Conservation (phyloP, 345 rosid species). For the Lepidium africanum region DNA sequence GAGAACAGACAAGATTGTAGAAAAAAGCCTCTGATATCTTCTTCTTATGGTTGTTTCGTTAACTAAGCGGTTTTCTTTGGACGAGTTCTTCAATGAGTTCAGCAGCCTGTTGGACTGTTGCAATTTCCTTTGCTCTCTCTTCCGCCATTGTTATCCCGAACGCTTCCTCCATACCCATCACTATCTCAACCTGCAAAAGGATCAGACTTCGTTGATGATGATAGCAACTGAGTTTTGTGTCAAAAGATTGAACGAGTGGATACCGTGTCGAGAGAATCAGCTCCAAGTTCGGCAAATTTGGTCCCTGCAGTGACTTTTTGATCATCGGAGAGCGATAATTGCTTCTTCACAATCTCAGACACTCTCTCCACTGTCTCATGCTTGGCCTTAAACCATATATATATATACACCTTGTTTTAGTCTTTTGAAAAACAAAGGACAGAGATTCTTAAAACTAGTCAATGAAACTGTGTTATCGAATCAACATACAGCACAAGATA, state of each 20-base stretch:
- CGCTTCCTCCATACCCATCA: slow-evolving; percentile 66
- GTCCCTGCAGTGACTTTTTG: slow-evolving; percentile 37
- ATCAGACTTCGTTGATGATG: not conserved
- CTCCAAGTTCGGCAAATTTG: slow-evolving; percentile 53
- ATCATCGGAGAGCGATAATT: slow-evolving; percentile 40
- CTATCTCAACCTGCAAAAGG: slow-evolving; percentile 52
- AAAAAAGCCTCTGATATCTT: not conserved
- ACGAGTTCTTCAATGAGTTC: slow-evolving; percentile 54
- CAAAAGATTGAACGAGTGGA: not conserved
- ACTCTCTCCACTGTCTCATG: slow-evolving; percentile 54
- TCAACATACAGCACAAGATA: slow-evolving; percentile 24
- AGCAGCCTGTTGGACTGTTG: slow-evolving; percentile 62
- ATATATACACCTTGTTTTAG: not conserved
- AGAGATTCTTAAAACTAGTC: not conserved
- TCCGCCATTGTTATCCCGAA: slow-evolving; percentile 55
- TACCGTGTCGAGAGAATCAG: slow-evolving; percentile 73
- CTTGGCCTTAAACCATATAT: slow-evolving; percentile 41
- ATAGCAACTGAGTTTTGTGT: not conserved
- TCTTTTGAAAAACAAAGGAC: not conserved
- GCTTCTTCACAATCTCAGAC: slow-evolving; percentile 52
- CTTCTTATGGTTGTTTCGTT: not conserved
- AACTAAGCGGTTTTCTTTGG: slow-evolving; percentile 11
- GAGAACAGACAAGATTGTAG: not conserved
- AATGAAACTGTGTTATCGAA: not conserved
- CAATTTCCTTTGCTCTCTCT: slow-evolving; percentile 51